Conservation (phyloP, 805 yeast genomes). For the Wickerhamomyces bisporus region DNA sequence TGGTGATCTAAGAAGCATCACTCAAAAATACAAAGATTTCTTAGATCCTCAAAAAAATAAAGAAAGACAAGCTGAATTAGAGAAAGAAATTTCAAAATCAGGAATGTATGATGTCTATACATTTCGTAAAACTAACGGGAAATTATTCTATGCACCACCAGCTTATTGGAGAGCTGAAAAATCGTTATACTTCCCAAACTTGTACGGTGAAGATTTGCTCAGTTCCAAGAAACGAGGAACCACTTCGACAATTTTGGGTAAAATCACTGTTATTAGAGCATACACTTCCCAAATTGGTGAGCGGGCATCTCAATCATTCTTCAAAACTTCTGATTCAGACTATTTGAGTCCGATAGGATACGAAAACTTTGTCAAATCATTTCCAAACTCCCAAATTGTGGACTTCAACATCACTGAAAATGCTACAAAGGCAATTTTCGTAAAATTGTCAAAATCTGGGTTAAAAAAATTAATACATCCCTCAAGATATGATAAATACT, state of each 20-base stretch:
- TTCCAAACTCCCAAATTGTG: conserved; percentile 61
- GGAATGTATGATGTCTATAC: conserved; percentile 63
- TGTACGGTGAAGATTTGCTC: conserved; percentile 49
- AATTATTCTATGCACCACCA: conserved; percentile 78
- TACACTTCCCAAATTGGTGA: conserved; percentile 70
- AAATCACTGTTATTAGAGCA: conserved; percentile 59
- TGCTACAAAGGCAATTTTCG: conserved; percentile 59
- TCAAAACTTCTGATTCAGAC: conserved; percentile 39
- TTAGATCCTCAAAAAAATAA: conserved; percentile 44
- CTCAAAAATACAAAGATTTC: conserved; percentile 40
- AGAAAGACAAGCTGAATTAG: conserved; percentile 46
- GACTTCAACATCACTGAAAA: conserved; percentile 76
- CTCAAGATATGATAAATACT: conserved; percentile 51
- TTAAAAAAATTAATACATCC: conserved; percentile 41
- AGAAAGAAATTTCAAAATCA: conserved; percentile 59
- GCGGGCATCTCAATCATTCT: conserved; percentile 56
- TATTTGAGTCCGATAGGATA: conserved; percentile 38
- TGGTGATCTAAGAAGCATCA: conserved; percentile 34
- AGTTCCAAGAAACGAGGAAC: conserved; percentile 25
- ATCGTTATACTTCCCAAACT: conserved; percentile 78
- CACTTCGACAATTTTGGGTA: conserved; percentile 38
- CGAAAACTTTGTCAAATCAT: conserved; percentile 32
- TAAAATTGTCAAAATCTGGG: conserved; percentile 44
- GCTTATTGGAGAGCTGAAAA: conserved; percentile 69
- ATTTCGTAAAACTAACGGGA: conserved; percentile 74